Conservation (phyloP, 768 basidiomycete genomes). For the Mycena latifolia region DNA sequence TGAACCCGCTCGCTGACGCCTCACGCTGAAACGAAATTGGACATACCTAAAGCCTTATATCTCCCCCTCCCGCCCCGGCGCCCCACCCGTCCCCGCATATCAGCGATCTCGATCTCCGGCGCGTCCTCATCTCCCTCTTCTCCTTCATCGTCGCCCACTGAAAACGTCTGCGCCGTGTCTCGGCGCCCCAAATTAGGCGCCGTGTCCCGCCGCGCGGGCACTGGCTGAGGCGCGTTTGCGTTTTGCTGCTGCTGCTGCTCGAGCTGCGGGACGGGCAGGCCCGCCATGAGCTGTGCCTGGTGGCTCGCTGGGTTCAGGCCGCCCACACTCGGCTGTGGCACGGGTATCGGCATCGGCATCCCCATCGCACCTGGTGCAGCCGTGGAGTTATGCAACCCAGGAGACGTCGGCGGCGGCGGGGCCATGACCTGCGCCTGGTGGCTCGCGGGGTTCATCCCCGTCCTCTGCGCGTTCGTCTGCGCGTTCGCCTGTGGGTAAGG, state of each 20-base stretch:
- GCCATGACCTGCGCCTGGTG: constrained; percentile 24
- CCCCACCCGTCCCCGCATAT: constrained; percentile 11
- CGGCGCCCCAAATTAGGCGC: neutral
- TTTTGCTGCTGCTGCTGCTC: neutral
- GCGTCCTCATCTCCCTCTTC: constrained; percentile 28
- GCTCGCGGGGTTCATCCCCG: constrained; percentile 7
- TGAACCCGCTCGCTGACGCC: neutral
- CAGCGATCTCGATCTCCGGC: constrained; percentile 9
- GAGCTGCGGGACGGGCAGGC: constrained; percentile 25
- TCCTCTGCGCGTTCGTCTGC: too few relatives aligned
- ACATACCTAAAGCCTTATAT: constrained; percentile 6
- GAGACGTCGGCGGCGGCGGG: neutral
- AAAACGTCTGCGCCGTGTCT: constrained; percentile 13
- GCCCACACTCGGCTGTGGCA: neutral
- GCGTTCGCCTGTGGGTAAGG: too few relatives aligned
- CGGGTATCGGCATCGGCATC: neutral
- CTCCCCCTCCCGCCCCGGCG: neutral
- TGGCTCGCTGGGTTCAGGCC: constrained; percentile 33
- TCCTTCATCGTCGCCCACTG: constrained; percentile 28
- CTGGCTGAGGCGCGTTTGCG: neutral
- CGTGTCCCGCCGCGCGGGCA: neutral
- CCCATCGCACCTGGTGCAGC: too few relatives aligned
- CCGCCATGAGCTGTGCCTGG: constrained; percentile 35
- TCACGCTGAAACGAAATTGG: too few relatives aligned
- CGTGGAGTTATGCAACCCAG: neutral